A percentile compares a stretch with the other conserved stretches of the same genome.
Conservation (phyloP, 352 stramenopile genomes). For the Pythium utonaiense region DNA sequence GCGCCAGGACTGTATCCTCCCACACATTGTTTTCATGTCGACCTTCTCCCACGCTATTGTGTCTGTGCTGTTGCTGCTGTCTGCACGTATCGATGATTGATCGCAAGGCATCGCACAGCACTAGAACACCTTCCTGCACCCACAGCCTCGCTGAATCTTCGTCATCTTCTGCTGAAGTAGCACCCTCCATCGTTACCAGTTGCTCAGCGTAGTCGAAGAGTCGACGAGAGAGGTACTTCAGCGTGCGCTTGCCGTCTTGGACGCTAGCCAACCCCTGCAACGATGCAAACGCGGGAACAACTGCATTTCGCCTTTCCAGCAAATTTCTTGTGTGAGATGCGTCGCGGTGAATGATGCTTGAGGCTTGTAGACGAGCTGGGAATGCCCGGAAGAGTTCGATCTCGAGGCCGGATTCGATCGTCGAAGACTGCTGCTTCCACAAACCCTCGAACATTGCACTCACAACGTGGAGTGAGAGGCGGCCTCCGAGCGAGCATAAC, state of each 20-base stretch:
- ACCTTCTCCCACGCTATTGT: neutral
- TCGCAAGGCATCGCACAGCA: constrained; percentile 15
- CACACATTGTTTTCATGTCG: constrained; percentile 2
- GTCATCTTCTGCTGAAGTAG: constrained; percentile 7
- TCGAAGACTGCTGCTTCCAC: constrained; percentile 28
- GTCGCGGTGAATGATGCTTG: neutral
- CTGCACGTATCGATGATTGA: constrained; percentile 19
- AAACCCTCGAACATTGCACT: constrained; percentile 47
- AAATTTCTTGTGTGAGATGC: neutral
- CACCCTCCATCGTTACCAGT: constrained; percentile 6
- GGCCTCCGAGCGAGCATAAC: constrained; percentile 7
- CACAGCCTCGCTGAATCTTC: constrained; percentile 14
- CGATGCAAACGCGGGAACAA: neutral
- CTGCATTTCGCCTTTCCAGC: constrained; percentile 1
- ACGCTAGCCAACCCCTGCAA: constrained; percentile 25
- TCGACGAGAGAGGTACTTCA: constrained; percentile 44
- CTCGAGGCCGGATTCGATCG: constrained; percentile 41
- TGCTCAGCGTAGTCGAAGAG: constrained; percentile 19
- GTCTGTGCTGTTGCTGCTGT: neutral
- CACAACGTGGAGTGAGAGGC: constrained; percentile 38
- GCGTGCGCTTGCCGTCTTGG: constrained; percentile 40
- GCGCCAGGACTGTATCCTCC: constrained; percentile 15
- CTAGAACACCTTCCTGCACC: constrained; percentile 6
- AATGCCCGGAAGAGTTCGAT: constrained; percentile 49
- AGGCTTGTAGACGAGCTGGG: constrained; percentile 4